Evolutionary conservation across 495 filamentous ascomycete species (phyloP), one percentile per base, ranked within the genome.

Genomic region (Talaromyces stipitatus): DNA sequence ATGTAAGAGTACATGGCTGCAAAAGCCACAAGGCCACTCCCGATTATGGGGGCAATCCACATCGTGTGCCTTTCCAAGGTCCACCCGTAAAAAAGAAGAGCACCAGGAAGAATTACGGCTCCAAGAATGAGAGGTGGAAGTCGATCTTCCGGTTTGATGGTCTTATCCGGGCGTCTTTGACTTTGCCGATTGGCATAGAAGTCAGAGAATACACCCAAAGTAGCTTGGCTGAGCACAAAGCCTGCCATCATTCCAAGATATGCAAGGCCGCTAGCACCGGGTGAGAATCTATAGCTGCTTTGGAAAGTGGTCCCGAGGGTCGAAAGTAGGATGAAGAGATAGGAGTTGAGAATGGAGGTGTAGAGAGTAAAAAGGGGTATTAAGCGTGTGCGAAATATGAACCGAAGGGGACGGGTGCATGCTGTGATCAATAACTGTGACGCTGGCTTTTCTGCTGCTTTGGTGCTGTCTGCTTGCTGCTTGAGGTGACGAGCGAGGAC

Each of bases 221-320:
- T 45, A 6, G 16, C 41, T 16, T 45, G 69, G 4, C 81, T 78
- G 6, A 69, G 45, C 12, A 78, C 66, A 2, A 86, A 76, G 0
- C 85, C 85, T 7, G 85, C 58, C 0, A 76, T 78, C 43, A 89
- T 85, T 0, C 81, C 79, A 0, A 85, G 62, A 61, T 85, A 90
- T n/a, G 74, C 76, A 5, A 86, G 72, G 6, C 82, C 84, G 0
- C 81, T 83, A 2, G 80, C 56, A 2, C 82, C 80, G 4, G 76
- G 60, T 0, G 73, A 74, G 54, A 83, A 79, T 16, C 74, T 74
- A 58, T 89, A 83, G 0, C 72, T 78, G 1, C 75, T 69, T 3
- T 66, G 67, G 65, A 87, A 91, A 60, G 88, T 80, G 59, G 75
- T 74, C 0, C 78, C 71, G 62, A 87, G 89, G 4, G 83, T 86